These are phyloP conservation scores for Boeremia lycopersici DNA, from an alignment of 2,329 filamentous ascomycete species.

Conservation along the genomic window DNA sequence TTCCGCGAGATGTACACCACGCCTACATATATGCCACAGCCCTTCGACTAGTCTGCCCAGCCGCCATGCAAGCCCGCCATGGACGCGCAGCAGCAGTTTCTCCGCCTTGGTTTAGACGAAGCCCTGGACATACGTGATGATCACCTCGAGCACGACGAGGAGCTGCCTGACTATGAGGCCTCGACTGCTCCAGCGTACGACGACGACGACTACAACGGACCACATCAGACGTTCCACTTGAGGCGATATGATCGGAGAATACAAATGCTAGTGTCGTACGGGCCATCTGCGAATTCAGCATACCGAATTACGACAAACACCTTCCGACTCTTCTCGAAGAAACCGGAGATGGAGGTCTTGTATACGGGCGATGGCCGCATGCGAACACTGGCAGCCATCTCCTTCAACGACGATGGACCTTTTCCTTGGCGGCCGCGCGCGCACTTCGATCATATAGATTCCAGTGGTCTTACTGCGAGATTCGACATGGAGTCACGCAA, in stretches of 20 bases:
- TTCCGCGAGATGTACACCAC: conserved; percentile 9
- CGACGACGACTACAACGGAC: conserved; percentile 23
- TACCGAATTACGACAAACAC: conserved; percentile 36
- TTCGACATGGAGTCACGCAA: conserved; percentile 39
- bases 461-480: conserved; percentile 10
- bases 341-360: conserved; percentile 39
- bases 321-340: conserved; percentile 41
- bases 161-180: conserved; percentile 35
- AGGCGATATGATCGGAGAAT: conserved; percentile 32
- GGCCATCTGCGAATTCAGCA: conserved; percentile 20
- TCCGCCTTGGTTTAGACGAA: conserved; percentile 10
- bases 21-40: conserved; percentile 18
- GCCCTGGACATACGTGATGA: conserved; percentile 23
- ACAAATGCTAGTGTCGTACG: conserved; percentile 32
- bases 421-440: conserved; percentile 44
- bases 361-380: conserved; percentile 27
- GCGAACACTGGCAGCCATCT: conserved; percentile 32
- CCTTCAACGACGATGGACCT: conserved; percentile 37
- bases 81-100: conserved; percentile 22
- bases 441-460: conserved; percentile 25
- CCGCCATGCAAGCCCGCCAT: conserved; percentile 21
- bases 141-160: conserved; percentile 25
- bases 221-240: conserved; percentile 30
- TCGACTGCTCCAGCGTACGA: conserved; percentile 33
- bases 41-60: conserved; percentile 18